Evolutionary conservation across 179 eudicot species (phyloP), one percentile per base, ranked within the genome.

Genomic region (Monotropa hypopitys): DNA sequence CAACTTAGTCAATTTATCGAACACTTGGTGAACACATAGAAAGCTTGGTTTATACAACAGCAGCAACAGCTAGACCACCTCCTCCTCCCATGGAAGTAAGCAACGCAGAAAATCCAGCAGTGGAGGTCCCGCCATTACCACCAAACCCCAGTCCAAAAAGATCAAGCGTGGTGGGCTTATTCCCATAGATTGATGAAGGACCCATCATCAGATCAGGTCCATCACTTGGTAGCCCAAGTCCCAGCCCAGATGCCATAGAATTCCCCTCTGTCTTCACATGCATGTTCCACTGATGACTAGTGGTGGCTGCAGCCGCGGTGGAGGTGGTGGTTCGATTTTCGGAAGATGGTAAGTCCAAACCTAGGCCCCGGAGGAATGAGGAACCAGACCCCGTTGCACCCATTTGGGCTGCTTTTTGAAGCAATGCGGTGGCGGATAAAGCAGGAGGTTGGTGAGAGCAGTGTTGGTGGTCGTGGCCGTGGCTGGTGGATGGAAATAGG

Each of bases 401-500:
- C 87, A 87, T 85, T 75, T 87, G 88, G 74, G 90, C 88, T 56
- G 90, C 90, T 75, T 88, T 86, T 32, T 88, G 90, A 65, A 88
- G 57, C 67, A 88, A 57, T 50, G 88, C 87, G 8, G 90, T 88
- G 1, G 90, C 90, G 0, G 88, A 84, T 88, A 85, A 85, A 7
- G 85, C 66, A 33, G 62, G 78, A 30, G 75, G 56, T 28, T 81
- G 89, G 57, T 82, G 86, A 54, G 68, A 16, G 0, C 78, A 73
- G 21, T 76, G 74, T n/a, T n/a, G n/a, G n/a, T n/a, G n/a, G n/a
- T n/a, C n/a, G 74, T 62, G 70, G n/a, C 83, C 66, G 21, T 63
- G 50, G 79, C 78, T 23, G 1, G 82, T 4, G 6, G 82, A 4
- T 7, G 85, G 78, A 63, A 84, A 80, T 30, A 84, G 40, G 62